Base-by-base conservation (phyloP, 2,329 filamentous ascomycete species). In the Aspergillus sp. region DNA sequence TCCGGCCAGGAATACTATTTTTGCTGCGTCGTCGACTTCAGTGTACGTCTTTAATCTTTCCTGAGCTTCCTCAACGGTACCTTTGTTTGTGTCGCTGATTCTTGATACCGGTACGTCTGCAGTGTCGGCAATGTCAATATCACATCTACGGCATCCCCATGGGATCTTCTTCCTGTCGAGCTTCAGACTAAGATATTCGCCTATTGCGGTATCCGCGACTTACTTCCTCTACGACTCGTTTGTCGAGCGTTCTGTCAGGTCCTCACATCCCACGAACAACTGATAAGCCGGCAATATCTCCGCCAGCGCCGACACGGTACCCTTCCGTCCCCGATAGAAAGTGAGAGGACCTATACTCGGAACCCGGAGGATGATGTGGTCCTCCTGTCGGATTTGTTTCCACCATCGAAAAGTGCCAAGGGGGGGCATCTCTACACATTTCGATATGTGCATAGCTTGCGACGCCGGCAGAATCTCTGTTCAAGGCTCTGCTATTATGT, bases 351-450 rank as follows among this genome's bases (percentile, higher is more conserved):
- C 26, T 69, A 71, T 54, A 70, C 67, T 32, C 59, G 67, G 40
- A 66, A 65, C 35, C 67, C 69, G 4, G 60, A 68, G 50, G 68
- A 71, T 48, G 67, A 71, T 56, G 67, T 69, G 33, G 63, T 71
- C 34, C 61, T 71, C 27, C 55, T 71, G 10, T 71, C 68, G 7
- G 69, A 71, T 50, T 55, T 71, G 5, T 71, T 71, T 42, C 68
- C 65, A 4, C 69, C 69, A 0, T 52, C 60, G 4, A 63, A 61
- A 35, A 64, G 62, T 36, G 61, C 62, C 7, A 60, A 61, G 36
- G 62, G 64, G 19, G 65, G 63, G 7, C 60, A 68, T 46, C 54
- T 66, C 38, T 71, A 69, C 48, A 68, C 67, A 2, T 71, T 69
- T 44, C 59, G 63, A 51, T 71, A 71, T 53, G 47, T 71, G 29